Base-by-base conservation (phyloP, 1,284 basidiomycete species). In the Phellopilus nigrolimitatus region DNA sequence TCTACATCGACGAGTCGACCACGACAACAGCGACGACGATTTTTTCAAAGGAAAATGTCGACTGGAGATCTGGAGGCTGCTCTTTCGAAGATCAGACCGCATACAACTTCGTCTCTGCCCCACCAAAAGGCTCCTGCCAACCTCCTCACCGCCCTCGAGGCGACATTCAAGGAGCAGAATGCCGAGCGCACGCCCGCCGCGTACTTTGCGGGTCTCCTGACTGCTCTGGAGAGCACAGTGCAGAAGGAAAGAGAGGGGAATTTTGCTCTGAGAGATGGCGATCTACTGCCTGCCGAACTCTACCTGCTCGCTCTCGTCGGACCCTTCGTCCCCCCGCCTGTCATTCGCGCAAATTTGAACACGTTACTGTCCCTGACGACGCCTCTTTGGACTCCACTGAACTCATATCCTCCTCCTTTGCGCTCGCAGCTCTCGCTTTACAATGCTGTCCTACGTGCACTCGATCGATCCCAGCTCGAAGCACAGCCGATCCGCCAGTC, bases 91-190 rank as follows among this genome's bases (percentile, higher is more conserved):
- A 92, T 99, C 59, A 78, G 95, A 51, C 85, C 88, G 12, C 92
- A 97, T 62, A 84, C 83, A 2, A 79, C 80, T 21, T 95, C 94
- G 0, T 78, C 81, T 24, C 76, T 95, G 17, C 67, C 84, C 1
- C 91, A 97, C 64, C 94, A 98, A 70, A 91, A 91, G 64, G 81
- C 88, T 47, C 93, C 94, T 2, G 97, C 97, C 12, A 85, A 83
- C 49, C 81, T 99, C 17, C 79, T 99, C 38, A 71, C 78, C 51
- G 97, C 95, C 13, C 77, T 99, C 61, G 97, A 99, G 68, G 77
- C 82, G 1, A 95, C 94, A 9, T 79, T 99, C 60, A 73, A 78
- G 48, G 88, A 94, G 59, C 88, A 91, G 57, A 76, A 78, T 56
- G 71, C 82, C n/a, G 77, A 86, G 50, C 68, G 68, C 33, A 79